These are phyloP conservation scores for Gymnopilus junonius DNA, from an alignment of 768 basidiomycete species.

Conservation along the genomic window DNA sequence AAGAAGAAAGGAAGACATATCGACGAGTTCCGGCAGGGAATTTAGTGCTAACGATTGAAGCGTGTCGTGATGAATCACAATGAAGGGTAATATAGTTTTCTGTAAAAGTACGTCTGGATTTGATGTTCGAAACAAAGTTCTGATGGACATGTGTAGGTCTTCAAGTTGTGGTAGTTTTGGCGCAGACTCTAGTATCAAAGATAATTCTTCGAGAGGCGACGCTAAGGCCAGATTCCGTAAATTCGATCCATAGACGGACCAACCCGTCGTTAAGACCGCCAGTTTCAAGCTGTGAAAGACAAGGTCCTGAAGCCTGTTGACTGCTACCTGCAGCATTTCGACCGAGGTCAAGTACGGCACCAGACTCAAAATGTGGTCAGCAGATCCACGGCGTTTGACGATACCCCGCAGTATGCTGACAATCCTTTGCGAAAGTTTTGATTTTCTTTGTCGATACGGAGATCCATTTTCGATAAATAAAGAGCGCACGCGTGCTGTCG, in stretches of 20 bases:
- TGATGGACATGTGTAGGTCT: not conserved
- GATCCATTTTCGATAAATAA: not conserved
- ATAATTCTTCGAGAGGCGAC: slow-evolving; percentile 2
- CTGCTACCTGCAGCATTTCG: not conserved
- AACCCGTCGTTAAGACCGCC: not conserved
- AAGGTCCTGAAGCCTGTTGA: not conserved
- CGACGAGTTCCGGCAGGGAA: not conserved
- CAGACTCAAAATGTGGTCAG: not conserved
- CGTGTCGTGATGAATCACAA: not conserved
- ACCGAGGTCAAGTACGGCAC: slow-evolving; percentile 2
- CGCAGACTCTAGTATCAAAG: not conserved
- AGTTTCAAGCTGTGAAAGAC: not conserved
- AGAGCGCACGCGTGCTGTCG: not conserved
- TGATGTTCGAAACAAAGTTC: not conserved
- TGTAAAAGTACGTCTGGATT: not conserved
- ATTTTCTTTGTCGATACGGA: not conserved
- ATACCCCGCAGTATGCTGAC: not conserved
- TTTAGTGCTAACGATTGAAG: not conserved
- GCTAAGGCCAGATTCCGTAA: not conserved
- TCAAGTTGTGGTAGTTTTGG: slow-evolving; percentile 2
- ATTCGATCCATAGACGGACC: not conserved
- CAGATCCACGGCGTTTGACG: not conserved
- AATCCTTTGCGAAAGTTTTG: not conserved
- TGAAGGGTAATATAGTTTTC: not conserved
- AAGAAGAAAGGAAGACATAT: not conserved